Evolutionary conservation across 2,329 filamentous ascomycete species (phyloP), one percentile per base, ranked within the genome.

Genomic region (Fusarium mexicanum): DNA sequence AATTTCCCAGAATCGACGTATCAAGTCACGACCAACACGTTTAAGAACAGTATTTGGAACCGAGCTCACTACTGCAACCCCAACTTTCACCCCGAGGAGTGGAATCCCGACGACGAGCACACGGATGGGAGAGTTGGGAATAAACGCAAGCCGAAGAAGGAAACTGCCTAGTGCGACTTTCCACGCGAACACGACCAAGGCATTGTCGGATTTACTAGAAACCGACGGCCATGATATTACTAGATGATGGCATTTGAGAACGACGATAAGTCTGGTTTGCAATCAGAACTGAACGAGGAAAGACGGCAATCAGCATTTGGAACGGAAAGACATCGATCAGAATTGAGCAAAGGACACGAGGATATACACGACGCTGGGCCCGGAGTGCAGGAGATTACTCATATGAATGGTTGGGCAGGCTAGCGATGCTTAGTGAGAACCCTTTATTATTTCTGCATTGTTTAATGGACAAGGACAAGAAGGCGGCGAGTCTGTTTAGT

Each of bases 1-100:
- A 80, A 79, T 50, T 81, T 82, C n/a, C 77, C 78, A 4, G 87
- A 88, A 65, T 85, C 86, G n/a, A 81, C 84, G 8, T 86, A 87
- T 59, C 80, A 83, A 20, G 80, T 83, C 7, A 85, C 85, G 61
- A 91, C 89, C 5, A 87, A 84, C 58, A 89, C 88, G 3, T 92
- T 92, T 77, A 91, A 90, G 77, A 91, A 92, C 73, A 91, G 88
- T 60, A 89, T 92, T 62, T 91, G 89, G 82, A 92, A 92, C 76
- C 87, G 87, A 53, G 90, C 91, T 2, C 91, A 93, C 78, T 92
- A 90, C 74, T 90, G 90, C 68, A 93, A 92, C 72, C 89, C 89
- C 6, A 85, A 86, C 48, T 86, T 86, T 55, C 84, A 85, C 41
- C 84, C 84, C 1, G 84, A 86, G 65, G 83, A 85, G 69, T 86